phyloP scores from a whole-genome alignment of 1,284 basidiomycete species.

The Boletus albobrunnescens region DNA sequence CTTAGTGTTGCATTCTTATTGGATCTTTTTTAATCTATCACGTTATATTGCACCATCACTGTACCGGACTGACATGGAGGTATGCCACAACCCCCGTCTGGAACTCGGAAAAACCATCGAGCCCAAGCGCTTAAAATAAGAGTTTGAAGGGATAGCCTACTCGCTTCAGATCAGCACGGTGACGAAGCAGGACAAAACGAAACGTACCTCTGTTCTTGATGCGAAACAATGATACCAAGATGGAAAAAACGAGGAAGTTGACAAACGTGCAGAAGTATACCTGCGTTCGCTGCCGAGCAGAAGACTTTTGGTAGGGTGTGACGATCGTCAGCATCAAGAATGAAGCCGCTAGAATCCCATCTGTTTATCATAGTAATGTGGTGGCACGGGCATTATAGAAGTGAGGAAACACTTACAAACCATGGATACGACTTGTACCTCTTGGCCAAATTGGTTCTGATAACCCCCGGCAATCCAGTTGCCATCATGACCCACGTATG shows the following conservation, averaged over 20 bases:
- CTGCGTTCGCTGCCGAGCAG: constrained; percentile 76
- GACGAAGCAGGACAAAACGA: background rate
- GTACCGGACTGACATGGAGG: constrained; percentile 2
- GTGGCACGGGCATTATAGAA: constrained; percentile 6
- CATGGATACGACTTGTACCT: constrained; percentile 82
- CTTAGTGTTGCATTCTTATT: constrained; percentile 19
- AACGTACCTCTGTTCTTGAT: constrained; percentile 83
- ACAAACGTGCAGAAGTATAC: constrained; percentile 88
- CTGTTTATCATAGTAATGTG: constrained; percentile 41
- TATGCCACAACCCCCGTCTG: too few species aligned
- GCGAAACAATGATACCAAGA: constrained; percentile 86
- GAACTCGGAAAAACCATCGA: too few species aligned
- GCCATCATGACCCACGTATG: constrained; percentile 64
- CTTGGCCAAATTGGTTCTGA: constrained; percentile 88
- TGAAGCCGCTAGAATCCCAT: constrained; percentile 77
- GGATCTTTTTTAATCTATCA: constrained; percentile 30
- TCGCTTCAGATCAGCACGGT: background rate
- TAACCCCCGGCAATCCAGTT: constrained; percentile 87
- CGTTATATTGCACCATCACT: constrained; percentile 15
- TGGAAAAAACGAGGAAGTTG: constrained; percentile 81
- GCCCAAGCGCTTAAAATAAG: constrained; percentile 46
- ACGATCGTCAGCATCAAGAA: constrained; percentile 82
- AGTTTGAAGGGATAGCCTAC: constrained; percentile 78
- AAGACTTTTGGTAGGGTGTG: constrained; percentile 76
- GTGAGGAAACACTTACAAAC: constrained; percentile 62